These are phyloP conservation scores for Aristolochia californica DNA, from an alignment of 164 flowering plant species.

Conservation along the genomic window DNA sequence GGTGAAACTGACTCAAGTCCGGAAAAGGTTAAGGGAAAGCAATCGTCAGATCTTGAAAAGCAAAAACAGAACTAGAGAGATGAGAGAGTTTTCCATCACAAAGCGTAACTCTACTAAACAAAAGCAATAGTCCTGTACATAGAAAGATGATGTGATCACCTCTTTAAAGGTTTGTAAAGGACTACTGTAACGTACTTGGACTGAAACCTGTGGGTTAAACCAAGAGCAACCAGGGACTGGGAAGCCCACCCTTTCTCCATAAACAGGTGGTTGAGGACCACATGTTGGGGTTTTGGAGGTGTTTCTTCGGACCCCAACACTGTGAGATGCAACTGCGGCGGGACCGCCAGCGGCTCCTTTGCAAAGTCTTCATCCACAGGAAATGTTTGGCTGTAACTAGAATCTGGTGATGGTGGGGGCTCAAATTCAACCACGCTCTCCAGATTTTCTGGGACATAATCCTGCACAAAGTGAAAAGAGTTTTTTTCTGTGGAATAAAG, in stretches of 20 bases:
- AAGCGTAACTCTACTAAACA: not conserved
- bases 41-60: no score
- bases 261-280: slow-evolving; percentile 81
- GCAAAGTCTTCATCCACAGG: slow-evolving; percentile 67
- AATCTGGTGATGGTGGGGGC: slow-evolving; percentile 73
- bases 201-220: slow-evolving; percentile 69
- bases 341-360: slow-evolving; percentile 62
- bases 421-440: slow-evolving; percentile 71
- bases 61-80: not conserved
- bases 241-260: slow-evolving; percentile 71
- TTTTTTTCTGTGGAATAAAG: no score
- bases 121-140: not conserved
- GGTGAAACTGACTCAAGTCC: no score
- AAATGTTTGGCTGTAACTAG: slow-evolving; percentile 48
- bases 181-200: slow-evolving; percentile 85
- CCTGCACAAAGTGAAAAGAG: slow-evolving; percentile 29
- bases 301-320: slow-evolving; percentile 37
- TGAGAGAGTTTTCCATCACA: not conserved
- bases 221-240: slow-evolving; percentile 71
- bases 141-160: slow-evolving; percentile 17
- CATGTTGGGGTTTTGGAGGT: slow-evolving; percentile 64
- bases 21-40: no score
- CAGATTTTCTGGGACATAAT: slow-evolving; percentile 64
- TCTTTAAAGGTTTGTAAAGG: slow-evolving; percentile 72
- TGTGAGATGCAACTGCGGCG: slow-evolving; percentile 59